These are phyloP conservation scores for Dendrobium nobile DNA, from an alignment of 106 monocot species.

Conservation along the genomic window DNA sequence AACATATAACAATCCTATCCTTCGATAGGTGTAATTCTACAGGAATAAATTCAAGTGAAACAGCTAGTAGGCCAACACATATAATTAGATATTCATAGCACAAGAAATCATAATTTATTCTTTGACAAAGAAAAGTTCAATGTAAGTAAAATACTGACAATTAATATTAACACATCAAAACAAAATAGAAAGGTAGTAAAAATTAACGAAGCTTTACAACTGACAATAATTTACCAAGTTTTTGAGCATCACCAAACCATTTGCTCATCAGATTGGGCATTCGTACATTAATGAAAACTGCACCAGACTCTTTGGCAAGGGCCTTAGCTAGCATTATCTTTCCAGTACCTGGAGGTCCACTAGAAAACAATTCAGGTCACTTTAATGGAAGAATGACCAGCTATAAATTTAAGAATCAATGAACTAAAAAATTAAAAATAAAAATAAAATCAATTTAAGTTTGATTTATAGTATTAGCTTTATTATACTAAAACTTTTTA, in stretches of 20 bases:
- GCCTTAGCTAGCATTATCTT: slow-evolving; percentile 99
- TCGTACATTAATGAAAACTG: slow-evolving; percentile 95
- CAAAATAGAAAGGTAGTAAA: neutral
- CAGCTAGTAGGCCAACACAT: neutral
- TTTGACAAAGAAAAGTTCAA: neutral
- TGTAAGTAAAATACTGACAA: neutral
- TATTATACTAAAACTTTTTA: too few species aligned
- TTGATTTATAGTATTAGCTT: too few species aligned
- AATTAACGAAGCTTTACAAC: neutral
- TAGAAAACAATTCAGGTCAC: slow-evolving; percentile 79
- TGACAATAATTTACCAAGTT: slow-evolving; percentile 56
- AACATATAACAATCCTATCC: neutral
- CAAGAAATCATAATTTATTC: neutral
- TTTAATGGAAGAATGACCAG: slow-evolving; percentile 86
- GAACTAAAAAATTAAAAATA: too few species aligned
- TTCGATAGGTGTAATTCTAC: neutral
- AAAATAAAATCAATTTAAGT: too few species aligned
- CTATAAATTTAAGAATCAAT: too few species aligned
- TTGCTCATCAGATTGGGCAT: slow-evolving; percentile 97
- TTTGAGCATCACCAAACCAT: slow-evolving; percentile 99
- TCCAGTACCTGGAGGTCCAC: slow-evolving; percentile 92
- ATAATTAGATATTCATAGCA: neutral
- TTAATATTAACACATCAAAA: neutral
- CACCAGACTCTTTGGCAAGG: slow-evolving; percentile 90
- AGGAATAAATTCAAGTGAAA: neutral